Evolutionary conservation across 768 basidiomycete species (phyloP).

Genomic region (Tephrocybe sp.): DNA sequence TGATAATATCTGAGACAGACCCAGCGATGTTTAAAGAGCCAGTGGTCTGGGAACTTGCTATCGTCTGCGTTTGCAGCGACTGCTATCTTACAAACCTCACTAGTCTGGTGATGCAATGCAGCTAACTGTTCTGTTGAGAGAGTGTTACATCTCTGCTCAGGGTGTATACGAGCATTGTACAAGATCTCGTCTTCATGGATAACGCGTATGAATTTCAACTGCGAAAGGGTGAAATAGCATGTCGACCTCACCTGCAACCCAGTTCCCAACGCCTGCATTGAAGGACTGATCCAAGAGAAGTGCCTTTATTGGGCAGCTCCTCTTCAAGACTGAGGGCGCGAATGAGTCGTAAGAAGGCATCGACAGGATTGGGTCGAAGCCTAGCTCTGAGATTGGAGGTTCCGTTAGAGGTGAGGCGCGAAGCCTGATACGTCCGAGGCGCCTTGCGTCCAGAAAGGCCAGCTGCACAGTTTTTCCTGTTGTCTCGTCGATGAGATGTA

Average conservation of each 20-base stretch:
- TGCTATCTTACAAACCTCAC: constrained; percentile 56
- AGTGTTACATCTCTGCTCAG: constrained; percentile 62
- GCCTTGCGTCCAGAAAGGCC: constrained; percentile 72
- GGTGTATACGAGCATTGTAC: constrained; percentile 73
- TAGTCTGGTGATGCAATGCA: constrained; percentile 51
- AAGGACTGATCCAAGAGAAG: constrained; percentile 80
- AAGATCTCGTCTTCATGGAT: constrained; percentile 59
- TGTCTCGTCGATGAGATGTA: constrained; percentile 49
- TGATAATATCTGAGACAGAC: constrained; percentile 29
- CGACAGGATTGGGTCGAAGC: constrained; percentile 74
- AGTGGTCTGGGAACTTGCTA: constrained; percentile 61
- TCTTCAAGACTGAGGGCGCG: constrained; percentile 43
- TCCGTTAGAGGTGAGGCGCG: constrained; percentile 56
- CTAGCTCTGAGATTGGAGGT: constrained; percentile 69
- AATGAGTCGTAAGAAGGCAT: constrained; percentile 64
- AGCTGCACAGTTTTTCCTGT: constrained; percentile 45
- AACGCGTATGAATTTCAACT: constrained; percentile 8
- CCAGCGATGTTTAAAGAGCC: constrained; percentile 74
- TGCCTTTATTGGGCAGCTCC: constrained; percentile 69
- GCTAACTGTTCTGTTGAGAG: constrained; percentile 49
- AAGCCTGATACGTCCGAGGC: constrained; percentile 70
- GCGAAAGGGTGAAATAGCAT: background rate
- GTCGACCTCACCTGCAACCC: constrained; percentile 63
- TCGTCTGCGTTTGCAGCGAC: constrained; percentile 73
- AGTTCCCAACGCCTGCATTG: constrained; percentile 81